Base-by-base conservation (phyloP, 164 flowering plant genomes). In the Annona cherimola region DNA sequence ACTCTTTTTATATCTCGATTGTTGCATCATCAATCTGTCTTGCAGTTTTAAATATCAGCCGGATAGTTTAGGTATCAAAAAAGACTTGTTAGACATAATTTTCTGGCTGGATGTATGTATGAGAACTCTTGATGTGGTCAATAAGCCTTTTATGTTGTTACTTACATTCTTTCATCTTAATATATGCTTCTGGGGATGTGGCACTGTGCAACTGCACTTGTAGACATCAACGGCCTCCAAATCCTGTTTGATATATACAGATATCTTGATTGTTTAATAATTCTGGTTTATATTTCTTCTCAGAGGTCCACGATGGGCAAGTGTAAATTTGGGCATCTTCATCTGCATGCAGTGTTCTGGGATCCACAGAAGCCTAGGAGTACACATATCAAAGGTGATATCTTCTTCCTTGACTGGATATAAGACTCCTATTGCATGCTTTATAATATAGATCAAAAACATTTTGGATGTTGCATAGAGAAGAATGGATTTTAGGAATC, bases 341-440 rank as follows among this genome's bases (percentile, higher is more conserved):
- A 85, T 88, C 73, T 88, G 92, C 82, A 85, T 88, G 92, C 87
- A 86, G 67, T 88, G 92, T 77, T 88, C 92, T 54, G 92, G 92
- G 63, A 82, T 86, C 57, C 92, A 88, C 62, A 81, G 92, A 80
- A 84, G 89, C 76, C 86, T 86, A 65, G 89, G 89, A 9, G 87
- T 84, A 42, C 89, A 86, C 82, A 89, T 89, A 69, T 85, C 92
- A 72, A 87, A 87, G 91, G 91, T 87, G 73, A 41, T 54, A 35
- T 60, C 39, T 69, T 71, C 57, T 40, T 35, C 61, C 60, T 43
- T 0, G 20, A 5, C 8, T 9, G 2, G 35, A 20, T 11, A 11
- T 3, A 43, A 4, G 7, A 42, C 63, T 55, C 57, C 20, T 11
- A 19, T 42, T 19, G 20, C 69, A 9, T 19, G 11, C 5, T 68